These are phyloP conservation scores for Cyberlindnera euphorbiae DNA, from an alignment of 805 yeast genomes.

Conservation along the genomic window DNA sequence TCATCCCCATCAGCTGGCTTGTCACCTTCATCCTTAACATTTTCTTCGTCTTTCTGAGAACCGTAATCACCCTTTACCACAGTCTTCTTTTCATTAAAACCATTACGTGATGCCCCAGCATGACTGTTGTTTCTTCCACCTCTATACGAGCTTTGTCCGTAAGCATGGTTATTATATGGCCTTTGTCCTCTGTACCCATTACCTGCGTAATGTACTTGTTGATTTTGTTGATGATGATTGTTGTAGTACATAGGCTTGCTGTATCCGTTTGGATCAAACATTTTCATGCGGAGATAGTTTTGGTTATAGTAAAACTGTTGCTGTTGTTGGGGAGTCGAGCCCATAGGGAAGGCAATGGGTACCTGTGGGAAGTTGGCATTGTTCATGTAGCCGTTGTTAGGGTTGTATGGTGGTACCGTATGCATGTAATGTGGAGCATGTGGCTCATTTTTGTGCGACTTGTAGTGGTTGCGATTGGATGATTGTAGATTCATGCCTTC, in stretches of 20 bases:
- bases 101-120: background rate
- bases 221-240: conserved; percentile 7
- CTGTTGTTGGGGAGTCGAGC: background rate
- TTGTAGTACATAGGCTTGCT: conserved; percentile 7
- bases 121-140: background rate
- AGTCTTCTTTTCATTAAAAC: too few species aligned
- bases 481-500: background rate
- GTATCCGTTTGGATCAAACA: conserved; percentile 4
- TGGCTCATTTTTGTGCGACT: too few species aligned
- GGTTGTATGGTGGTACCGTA: too few species aligned
- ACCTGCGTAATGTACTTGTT: conserved; percentile 1
- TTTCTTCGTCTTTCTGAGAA: too few species aligned
- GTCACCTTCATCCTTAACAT: too few species aligned
- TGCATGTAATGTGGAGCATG: too few species aligned
- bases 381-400: too few species aligned
- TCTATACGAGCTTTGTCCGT: too few species aligned
- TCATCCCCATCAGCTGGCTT: too few species aligned
- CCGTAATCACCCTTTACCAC: too few species aligned
- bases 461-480: background rate
- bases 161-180: too few species aligned
- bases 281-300: conserved; percentile 6
- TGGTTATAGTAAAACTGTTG: conserved; percentile 8
- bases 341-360: background rate
- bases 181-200: background rate
- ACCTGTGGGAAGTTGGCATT: too few species aligned